A percentile compares a stretch with the other conserved stretches of the same genome.
Conservation (phyloP, 2,329 filamentous ascomycete species). For the Aspergillus cejpii region DNA sequence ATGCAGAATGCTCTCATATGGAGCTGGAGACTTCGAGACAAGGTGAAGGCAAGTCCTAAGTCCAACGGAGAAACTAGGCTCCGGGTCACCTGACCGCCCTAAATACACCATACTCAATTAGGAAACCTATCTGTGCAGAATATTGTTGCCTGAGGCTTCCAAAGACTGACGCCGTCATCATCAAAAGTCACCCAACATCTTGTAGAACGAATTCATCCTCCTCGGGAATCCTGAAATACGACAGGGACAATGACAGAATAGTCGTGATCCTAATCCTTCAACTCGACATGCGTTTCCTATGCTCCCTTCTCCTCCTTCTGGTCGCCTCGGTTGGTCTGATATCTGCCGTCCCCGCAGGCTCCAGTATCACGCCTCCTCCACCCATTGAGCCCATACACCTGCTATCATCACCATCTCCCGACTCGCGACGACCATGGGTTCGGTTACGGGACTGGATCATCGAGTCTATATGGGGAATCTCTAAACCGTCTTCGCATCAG, state of each 20-base stretch:
- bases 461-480: constrained; percentile 39
- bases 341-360: constrained; percentile 32
- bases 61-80: neutral
- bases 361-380: constrained; percentile 31
- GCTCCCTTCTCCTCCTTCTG: constrained; percentile 15
- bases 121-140: neutral
- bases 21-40: neutral
- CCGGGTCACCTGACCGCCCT: neutral
- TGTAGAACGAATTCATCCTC: too few species aligned
- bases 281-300: constrained; percentile 13
- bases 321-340: constrained; percentile 16
- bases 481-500: constrained; percentile 21
- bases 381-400: constrained; percentile 27
- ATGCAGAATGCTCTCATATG: too few species aligned
- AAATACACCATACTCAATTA: neutral
- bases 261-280: neutral
- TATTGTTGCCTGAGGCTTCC: neutral
- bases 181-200: neutral
- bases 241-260: constrained; percentile 1
- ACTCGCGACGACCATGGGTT: constrained; percentile 33
- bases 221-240: neutral
- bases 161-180: neutral
- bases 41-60: neutral
- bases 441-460: constrained; percentile 40
- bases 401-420: constrained; percentile 23